Percentiles rank a stretch among this genome's conserved stretches.
phyloP scores from a whole-genome alignment of 768 basidiomycete species.

The Russula ochroleuca region DNA sequence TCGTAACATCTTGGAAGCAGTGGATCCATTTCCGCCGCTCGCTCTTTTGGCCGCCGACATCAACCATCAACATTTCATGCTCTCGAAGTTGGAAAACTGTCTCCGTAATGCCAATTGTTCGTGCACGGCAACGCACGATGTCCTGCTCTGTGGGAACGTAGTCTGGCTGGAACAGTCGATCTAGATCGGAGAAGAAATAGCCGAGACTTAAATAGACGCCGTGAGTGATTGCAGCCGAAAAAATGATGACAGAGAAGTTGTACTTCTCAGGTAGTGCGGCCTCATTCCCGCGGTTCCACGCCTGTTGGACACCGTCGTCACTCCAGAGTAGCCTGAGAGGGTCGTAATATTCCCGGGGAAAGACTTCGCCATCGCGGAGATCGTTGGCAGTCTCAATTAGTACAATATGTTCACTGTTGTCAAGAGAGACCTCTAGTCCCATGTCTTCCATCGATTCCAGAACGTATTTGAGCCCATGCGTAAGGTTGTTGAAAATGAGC shows the following conservation, averaged over 20 bases:
- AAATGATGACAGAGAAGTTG: slow-evolving; percentile 28
- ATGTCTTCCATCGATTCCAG: slow-evolving; percentile 89
- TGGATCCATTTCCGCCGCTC: slow-evolving; percentile 93
- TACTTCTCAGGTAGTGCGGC: slow-evolving; percentile 90
- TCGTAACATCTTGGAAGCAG: slow-evolving; percentile 92
- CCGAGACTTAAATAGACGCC: slow-evolving; percentile 42
- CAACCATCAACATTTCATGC: slow-evolving; percentile 88
- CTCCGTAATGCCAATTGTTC: slow-evolving; percentile 89
- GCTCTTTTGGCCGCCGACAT: slow-evolving; percentile 91
- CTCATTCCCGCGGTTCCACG: slow-evolving; percentile 83
- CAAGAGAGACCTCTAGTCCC: slow-evolving; percentile 65
- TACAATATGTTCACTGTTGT: slow-evolving; percentile 53
- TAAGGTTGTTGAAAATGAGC: slow-evolving; percentile 88
- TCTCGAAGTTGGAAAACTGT: slow-evolving; percentile 76
- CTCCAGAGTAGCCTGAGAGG: slow-evolving; percentile 71
- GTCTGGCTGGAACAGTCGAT: slow-evolving; percentile 68
- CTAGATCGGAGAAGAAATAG: slow-evolving; percentile 77
- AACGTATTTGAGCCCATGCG: slow-evolving; percentile 75
- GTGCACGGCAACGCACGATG: slow-evolving; percentile 78
- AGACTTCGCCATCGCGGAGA: slow-evolving; percentile 74
- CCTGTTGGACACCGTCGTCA: slow-evolving; percentile 68
- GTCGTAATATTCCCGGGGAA: slow-evolving; percentile 61
- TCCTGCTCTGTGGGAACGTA: slow-evolving; percentile 82
- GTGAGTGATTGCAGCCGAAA: slow-evolving; percentile 14
- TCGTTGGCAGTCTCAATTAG: slow-evolving; percentile 66